Evolutionary conservation across 1,284 basidiomycete species (phyloP), one percentile per base, ranked within the genome.

Genomic region (Puccinia triticina): DNA sequence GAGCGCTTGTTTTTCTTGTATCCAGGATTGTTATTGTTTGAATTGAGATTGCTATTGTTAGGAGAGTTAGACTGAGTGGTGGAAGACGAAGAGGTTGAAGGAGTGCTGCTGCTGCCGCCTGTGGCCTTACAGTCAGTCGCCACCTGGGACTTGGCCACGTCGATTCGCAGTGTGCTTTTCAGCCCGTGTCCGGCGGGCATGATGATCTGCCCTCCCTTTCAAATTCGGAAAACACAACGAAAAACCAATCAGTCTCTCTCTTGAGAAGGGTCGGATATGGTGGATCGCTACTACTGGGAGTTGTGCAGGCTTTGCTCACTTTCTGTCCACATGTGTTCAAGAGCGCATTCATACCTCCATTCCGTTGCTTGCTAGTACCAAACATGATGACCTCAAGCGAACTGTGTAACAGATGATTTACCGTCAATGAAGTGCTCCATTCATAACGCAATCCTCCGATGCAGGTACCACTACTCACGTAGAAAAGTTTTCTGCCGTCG

Each of bases 191-290:
- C 55, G 55, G 55, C 55, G 55, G 55, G 55, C 26, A 57, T 8
- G 21, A 26, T 57, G 55, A 57, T 57, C n/a, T 57, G 55, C 26
- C 55, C 55, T 57, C 55, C 55, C 55, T 57, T 57, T 57, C 12
- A n/a, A n/a, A n/a, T n/a, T n/a, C n/a, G n/a, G n/a, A 57, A n/a
- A 26, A 26, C 26, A n/a, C n/a, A 57, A 16, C n/a, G n/a, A 57
- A n/a, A 57, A 7, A 57, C 5, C 10, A 55, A 29, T 57, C 10
- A 29, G 26, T 57, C 26, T 26, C n/a, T 57, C 55, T 57, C 21
- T 57, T 7, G 26, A 29, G 26, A 57, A 4, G 3, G 23, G 4
- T 26, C 4, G 4, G n/a, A 26, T 21, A 12, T 26, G 8, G 3
- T 29, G 21, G 14, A 29, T 26, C 12, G 55, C n/a, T 26, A 18